Evolutionary conservation across 768 basidiomycete genomes (phyloP), one percentile per base, ranked within the genome.

Genomic region (Lentinula guzmanii): DNA sequence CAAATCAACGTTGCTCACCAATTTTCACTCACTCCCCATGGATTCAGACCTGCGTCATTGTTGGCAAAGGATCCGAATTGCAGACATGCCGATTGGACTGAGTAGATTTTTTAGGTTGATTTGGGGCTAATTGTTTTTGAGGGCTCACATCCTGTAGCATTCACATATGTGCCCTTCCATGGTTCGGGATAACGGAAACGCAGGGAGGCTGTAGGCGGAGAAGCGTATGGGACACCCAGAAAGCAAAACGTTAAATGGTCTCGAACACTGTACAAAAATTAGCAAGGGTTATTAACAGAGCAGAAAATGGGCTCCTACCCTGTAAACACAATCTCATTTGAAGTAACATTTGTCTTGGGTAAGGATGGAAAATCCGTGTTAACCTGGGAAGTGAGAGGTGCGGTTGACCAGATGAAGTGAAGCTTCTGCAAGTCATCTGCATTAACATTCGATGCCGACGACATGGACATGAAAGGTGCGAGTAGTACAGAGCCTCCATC

Each of bases 211-310:
- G 64, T 57, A 1, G 74, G 74, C 8, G 72, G 71, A 54, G 75
- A 64, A 4, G 76, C 76, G 59, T 76, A 79, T 0, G 75, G 77
- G 41, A 80, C 72, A 15, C 78, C 77, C 43, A 76, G 68, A 68
- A 80, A 79, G 21, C 73, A 71, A 69, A 80, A 78, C 10, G 73
- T 73, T 2, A 73, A 67, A 51, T 72, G 72, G 61, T 78, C 77
- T 13, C 77, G 76, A 54, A 71, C 74, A 7, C 76, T 78, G 55
- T 6, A 21, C 21, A 53, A 5, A 34, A 15, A n/a, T 42, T 13
- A 61, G 35, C 31, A 3, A 10, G 24, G 37, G 11, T 10, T 24
- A 59, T 9, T 4, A 34, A 24, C 42, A 16, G 24, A 24, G 24
- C 3, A 33, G 11, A 51, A 39, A 37, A 37, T 10, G 6, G 28